Base-by-base conservation (phyloP, 2,329 filamentous ascomycete species). In the Stagonosporopsis cucurbitacearum region DNA sequence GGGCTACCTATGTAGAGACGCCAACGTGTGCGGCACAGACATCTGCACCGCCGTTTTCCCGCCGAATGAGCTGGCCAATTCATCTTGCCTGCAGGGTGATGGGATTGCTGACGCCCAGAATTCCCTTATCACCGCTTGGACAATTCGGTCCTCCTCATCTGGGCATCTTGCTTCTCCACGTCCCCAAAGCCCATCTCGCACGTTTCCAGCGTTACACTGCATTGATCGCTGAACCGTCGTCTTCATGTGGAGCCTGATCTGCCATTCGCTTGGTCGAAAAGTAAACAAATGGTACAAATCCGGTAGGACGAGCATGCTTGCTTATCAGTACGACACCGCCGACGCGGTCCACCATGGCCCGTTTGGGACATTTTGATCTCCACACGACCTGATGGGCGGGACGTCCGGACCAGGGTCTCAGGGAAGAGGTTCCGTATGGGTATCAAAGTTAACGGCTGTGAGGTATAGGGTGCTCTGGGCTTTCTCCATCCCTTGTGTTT, bases 311-410 rank as follows among this genome's bases (percentile, higher is more conserved):
- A 47, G 55, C 65, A 66, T 54, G 65, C 59, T 58, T 67, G 54
- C 71, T 75, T 75, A 75, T 74, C 71, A 66, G 64, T 45, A 57
- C 62, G 54, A 65, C 59, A 58, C 60, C 63, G 64, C 56, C 43
- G 58, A 58, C 59, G 62, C 63, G 58, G 54, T 59, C 61, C 64
- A 65, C 54, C 45, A 57, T 47, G 26, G 37, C 63, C 61, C 26
- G 60, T 67, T 61, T 41, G 44, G 62, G 62, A 45, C 22, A 36
- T 59, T 63, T 51, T 59, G 50, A 62, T 66, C 69, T 66, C 62
- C 63, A 56, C 63, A 65, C 62, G 44, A 51, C 53, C 62, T 62
- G 52, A 58, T 53, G 53, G 56, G 60, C 66, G 63, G 65, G 66
- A 69, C 47, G 44, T 65, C 61, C 65, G 61, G 57, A 54, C 63